Evolutionary conservation across 2,329 filamentous ascomycete genomes (phyloP).

Genomic region (Fusarium secorum): DNA sequence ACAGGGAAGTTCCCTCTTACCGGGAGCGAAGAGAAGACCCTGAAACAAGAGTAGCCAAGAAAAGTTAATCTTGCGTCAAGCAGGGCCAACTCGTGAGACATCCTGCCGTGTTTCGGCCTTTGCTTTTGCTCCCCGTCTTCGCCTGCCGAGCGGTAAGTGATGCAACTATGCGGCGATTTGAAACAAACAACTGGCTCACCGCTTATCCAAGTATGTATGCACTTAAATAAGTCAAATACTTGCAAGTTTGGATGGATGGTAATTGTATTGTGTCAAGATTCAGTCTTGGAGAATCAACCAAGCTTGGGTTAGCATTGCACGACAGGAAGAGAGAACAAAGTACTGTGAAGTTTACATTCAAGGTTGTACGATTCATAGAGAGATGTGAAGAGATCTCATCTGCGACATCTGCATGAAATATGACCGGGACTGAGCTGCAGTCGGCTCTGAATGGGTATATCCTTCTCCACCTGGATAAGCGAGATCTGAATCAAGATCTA

Average conservation of each 20-base stretch:
- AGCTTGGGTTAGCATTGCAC: background rate
- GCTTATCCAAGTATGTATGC: rapidly evolving
- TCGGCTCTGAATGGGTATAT: too few relatives aligned
- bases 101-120: background rate
- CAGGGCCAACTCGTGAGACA: background rate
- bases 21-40: background rate
- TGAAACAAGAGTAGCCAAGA: background rate
- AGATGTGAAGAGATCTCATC: background rate
- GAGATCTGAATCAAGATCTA: background rate
- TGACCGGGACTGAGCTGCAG: background rate
- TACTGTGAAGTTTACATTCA: rapidly evolving
- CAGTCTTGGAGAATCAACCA: background rate
- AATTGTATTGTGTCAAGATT: rapidly evolving
- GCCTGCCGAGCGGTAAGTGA: background rate
- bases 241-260: rapidly evolving
- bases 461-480: background rate
- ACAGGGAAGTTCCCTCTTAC: background rate
- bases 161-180: background rate
- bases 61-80: background rate
- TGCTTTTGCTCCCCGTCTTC: background rate
- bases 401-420: background rate
- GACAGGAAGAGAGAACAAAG: too few relatives aligned
- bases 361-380: rapidly evolving
- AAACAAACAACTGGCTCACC: background rate
- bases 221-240: rapidly evolving